Conservation (phyloP, 768 basidiomycete genomes). For the Russula griseocarnosa region DNA sequence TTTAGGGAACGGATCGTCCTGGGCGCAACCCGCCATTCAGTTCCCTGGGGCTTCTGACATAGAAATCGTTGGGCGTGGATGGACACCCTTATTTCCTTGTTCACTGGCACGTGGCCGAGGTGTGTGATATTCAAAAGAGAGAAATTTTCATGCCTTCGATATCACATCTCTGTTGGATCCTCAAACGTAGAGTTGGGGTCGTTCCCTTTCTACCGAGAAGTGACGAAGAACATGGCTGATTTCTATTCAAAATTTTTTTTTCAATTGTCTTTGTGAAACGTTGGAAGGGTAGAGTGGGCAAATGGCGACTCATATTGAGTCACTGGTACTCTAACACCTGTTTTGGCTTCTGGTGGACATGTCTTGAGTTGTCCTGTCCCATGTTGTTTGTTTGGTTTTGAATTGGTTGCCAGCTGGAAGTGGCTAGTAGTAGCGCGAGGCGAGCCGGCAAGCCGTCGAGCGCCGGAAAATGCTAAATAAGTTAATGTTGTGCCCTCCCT, state of each 20-base stretch:
- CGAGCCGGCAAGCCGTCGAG: neutral
- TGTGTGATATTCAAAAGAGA: neutral
- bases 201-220: neutral
- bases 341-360: neutral
- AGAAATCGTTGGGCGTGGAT: neutral
- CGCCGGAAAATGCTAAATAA: neutral
- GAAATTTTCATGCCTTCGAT: neutral
- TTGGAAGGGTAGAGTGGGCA: neutral
- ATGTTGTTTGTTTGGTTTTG: constrained; percentile 1
- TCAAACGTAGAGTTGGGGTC: neutral
- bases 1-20: neutral
- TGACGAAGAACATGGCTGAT: neutral
- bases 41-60: neutral
- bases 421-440: neutral
- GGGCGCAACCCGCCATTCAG: constrained; percentile 1
- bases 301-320: neutral
- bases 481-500: neutral
- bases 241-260: neutral
- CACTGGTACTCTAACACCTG: neutral
- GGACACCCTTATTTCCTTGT: neutral
- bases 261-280: neutral
- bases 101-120: neutral
- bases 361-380: neutral
- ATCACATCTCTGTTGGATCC: neutral
- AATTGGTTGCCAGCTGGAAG: constrained; percentile 7